These are phyloP conservation scores for Dictyophora rubrovolvata DNA, from an alignment of 768 basidiomycete genomes.

Conservation along the genomic window DNA sequence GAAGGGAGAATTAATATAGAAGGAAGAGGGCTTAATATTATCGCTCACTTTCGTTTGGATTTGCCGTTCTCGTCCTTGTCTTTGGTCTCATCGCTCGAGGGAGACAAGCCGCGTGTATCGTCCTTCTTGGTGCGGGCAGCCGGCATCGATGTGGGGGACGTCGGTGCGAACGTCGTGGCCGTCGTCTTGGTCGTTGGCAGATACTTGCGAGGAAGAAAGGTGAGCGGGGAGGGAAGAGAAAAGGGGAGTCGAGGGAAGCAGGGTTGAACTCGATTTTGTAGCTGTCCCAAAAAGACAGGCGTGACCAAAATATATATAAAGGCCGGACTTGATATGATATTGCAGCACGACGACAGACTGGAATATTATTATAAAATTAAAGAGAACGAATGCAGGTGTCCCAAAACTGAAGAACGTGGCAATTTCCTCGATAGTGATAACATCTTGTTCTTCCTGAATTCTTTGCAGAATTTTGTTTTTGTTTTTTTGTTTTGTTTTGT, in stretches of 20 bases:
- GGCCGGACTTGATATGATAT: constrained; percentile 1
- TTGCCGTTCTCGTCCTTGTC: constrained; percentile 61
- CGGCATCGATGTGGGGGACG: constrained; percentile 39
- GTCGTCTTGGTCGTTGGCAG: background rate
- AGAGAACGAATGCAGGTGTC: background rate
- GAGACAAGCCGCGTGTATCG: constrained; percentile 40
- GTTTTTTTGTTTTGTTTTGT: too few relatives aligned
- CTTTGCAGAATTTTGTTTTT: background rate
- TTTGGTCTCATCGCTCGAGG: constrained; percentile 50
- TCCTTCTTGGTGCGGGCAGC: constrained; percentile 60
- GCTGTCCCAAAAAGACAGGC: constrained; percentile 16
- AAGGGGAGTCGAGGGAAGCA: constrained; percentile 12
- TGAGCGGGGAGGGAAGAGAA: constrained; percentile 17
- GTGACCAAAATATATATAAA: constrained; percentile 14
- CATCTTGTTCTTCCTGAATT: background rate
- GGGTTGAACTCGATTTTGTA: constrained; percentile 19
- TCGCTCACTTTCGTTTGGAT: constrained; percentile 69
- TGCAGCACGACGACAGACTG: background rate
- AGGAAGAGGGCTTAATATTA: constrained; percentile 20
- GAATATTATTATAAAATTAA: background rate
- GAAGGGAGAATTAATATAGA: constrained; percentile 22
- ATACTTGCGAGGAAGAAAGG: background rate
- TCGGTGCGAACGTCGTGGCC: background rate
- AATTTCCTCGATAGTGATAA: background rate
- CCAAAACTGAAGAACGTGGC: background rate